Conservation (phyloP, 108 stramenopile genomes). For the Cylindrotheca fusiformis region DNA sequence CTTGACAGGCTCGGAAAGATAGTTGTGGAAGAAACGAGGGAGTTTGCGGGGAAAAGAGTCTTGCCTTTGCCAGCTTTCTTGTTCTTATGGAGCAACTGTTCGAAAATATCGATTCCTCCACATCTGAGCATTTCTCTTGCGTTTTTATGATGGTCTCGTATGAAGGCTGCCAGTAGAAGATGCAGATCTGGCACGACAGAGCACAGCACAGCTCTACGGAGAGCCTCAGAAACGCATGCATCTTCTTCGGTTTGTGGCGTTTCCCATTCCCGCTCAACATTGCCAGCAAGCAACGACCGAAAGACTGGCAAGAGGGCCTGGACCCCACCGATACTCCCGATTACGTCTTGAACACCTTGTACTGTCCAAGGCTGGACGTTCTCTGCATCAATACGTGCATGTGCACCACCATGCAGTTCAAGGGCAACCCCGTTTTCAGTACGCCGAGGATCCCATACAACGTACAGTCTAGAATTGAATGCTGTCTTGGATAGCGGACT, state of each 20-base stretch:
- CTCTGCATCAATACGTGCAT: constrained; percentile 30
- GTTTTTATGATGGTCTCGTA: constrained; percentile 68
- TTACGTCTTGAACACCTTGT: constrained; percentile 51
- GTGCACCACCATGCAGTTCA: constrained; percentile 61
- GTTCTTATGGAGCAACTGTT: constrained; percentile 34
- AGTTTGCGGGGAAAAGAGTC: not conserved
- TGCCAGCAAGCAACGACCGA: constrained; percentile 19
- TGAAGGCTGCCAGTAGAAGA: constrained; percentile 54
- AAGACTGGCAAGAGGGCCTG: constrained; percentile 65
- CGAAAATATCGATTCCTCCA: constrained; percentile 70
- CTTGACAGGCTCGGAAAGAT: constrained; percentile 25
- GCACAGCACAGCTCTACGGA: not conserved
- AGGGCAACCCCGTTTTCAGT: constrained; percentile 29
- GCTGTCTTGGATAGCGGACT: constrained; percentile 21
- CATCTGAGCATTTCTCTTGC: constrained; percentile 67
- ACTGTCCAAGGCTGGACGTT: constrained; percentile 45
- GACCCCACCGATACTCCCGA: constrained; percentile 68
- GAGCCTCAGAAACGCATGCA: not conserved
- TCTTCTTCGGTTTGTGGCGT: constrained; percentile 5
- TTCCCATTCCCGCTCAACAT: constrained; percentile 14
- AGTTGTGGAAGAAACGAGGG: constrained; percentile 3
- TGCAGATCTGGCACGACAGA: constrained; percentile 41
- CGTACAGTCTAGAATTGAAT: constrained; percentile 60
- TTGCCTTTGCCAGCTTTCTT: constrained; percentile 4
- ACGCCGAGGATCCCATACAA: constrained; percentile 73